Evolutionary conservation across 1,284 basidiomycete species (phyloP).

Genomic region (Laetiporus sulphureus): DNA sequence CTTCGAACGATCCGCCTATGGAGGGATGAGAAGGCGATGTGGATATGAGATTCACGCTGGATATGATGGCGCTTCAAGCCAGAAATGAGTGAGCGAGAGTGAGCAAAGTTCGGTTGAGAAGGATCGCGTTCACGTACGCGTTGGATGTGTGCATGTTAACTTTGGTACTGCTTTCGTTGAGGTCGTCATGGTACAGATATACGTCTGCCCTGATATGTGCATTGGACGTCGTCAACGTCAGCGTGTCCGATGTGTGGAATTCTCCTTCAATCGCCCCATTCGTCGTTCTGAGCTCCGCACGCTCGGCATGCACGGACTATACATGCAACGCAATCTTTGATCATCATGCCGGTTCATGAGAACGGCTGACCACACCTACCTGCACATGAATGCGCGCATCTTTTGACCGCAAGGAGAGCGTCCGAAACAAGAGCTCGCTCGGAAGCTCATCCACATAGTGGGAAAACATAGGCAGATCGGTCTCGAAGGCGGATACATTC

Average conservation of each 20-base stretch:
- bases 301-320: background rate
- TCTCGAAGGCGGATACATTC: conserved; percentile 17
- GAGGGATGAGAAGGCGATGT: conserved; percentile 14
- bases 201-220: background rate
- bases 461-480: conserved; percentile 16
- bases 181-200: background rate
- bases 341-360: too few relatives aligned
- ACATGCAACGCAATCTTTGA: background rate
- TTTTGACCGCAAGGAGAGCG: conserved; percentile 9
- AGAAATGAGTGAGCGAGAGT: too few relatives aligned
- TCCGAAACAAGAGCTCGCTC: conserved; percentile 12
- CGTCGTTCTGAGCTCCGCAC: background rate
- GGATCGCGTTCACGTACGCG: too few relatives aligned
- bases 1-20: conserved; percentile 23
- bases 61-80: too few relatives aligned
- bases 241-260: background rate
- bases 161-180: too few relatives aligned
- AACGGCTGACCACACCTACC: conserved; percentile 7
- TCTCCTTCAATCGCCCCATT: background rate
- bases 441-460: conserved; percentile 13
- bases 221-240: background rate
- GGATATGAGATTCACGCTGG: too few relatives aligned
- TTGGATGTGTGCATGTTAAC: too few relatives aligned
- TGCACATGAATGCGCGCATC: conserved; percentile 12
- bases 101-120: too few relatives aligned